Percentiles rank a stretch among this genome's conserved stretches.
Conservation (phyloP, 345 rosid genomes). For the Punica granatum region DNA sequence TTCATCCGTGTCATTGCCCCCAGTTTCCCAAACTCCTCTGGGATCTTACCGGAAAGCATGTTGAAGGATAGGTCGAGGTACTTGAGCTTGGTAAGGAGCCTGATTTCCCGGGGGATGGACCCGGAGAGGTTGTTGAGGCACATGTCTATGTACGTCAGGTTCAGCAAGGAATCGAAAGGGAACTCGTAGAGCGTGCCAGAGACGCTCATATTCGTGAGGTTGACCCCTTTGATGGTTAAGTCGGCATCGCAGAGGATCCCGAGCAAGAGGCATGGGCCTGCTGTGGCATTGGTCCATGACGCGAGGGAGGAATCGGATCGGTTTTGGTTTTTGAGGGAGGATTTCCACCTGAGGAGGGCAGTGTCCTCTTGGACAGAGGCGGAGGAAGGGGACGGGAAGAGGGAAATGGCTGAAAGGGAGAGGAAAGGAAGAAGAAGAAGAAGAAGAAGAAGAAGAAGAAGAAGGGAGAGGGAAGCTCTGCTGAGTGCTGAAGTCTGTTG, state of each 20-base stretch:
- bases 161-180: constrained; percentile 17
- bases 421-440: background rate
- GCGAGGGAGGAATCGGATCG: constrained; percentile 4
- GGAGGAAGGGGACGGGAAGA: background rate
- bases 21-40: constrained; percentile 1
- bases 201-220: constrained; percentile 11
- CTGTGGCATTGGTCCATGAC: constrained; percentile 8
- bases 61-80: constrained; percentile 17
- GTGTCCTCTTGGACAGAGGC: constrained; percentile 4
- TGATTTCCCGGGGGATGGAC: constrained; percentile 16
- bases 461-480: too few relatives aligned
- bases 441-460: background rate
- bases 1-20: background rate
- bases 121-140: constrained; percentile 18
- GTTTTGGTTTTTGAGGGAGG: constrained; percentile 13
- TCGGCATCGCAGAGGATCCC: constrained; percentile 17
- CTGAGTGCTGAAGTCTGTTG: too few relatives aligned
- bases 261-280: constrained; percentile 10
- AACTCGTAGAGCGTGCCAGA: constrained; percentile 19
- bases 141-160: constrained; percentile 20
- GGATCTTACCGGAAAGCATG: constrained; percentile 1
- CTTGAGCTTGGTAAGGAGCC: constrained; percentile 14
- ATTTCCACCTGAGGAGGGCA: constrained; percentile 26
- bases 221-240: constrained; percentile 12
- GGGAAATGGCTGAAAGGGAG: background rate